Conservation (phyloP, 176 grass and related monocot genomes). For the Dactylis glomerata region DNA sequence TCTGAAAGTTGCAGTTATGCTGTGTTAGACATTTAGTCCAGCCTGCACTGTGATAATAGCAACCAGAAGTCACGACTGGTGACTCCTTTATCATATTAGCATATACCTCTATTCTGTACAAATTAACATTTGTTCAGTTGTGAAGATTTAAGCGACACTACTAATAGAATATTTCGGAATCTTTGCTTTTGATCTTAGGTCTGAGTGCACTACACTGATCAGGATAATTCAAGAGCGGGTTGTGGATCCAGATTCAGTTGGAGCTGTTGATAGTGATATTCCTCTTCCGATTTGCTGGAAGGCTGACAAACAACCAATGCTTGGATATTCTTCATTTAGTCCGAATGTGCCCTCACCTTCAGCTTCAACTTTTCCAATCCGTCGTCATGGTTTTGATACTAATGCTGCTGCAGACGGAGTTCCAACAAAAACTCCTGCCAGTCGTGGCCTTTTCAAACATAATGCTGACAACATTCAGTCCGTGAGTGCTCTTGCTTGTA, state of each 20-base stretch:
- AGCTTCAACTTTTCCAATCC: slow-evolving; percentile 17
- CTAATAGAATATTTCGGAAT: neutral
- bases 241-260: slow-evolving; percentile 46
- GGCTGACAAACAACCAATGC: slow-evolving; percentile 3
- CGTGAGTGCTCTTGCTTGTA: slow-evolving; percentile 35
- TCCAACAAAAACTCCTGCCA: slow-evolving; percentile 14
- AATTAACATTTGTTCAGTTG: neutral
- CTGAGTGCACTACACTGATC: slow-evolving; percentile 56
- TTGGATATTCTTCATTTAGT: slow-evolving; percentile 36
- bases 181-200: slow-evolving; percentile 49
- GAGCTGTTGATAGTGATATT: slow-evolving; percentile 15
- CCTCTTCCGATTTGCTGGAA: slow-evolving; percentile 37
- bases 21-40: neutral
- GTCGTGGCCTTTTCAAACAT: slow-evolving; percentile 27
- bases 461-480: slow-evolving; percentile 28
- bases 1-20: neutral
- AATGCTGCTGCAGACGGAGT: slow-evolving; percentile 31
- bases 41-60: neutral
- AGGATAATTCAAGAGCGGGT: slow-evolving; percentile 86
- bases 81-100: neutral
- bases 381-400: slow-evolving; percentile 29
- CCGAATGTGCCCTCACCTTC: slow-evolving; percentile 44
- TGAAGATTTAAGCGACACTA: slow-evolving; percentile 11
- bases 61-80: neutral
- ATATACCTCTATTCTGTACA: neutral